Percentiles rank a stretch among this genome's conserved stretches.
These are phyloP conservation scores for Leptographium radiaticola DNA, from an alignment of 2,329 filamentous ascomycete genomes.

Conservation along the genomic window DNA sequence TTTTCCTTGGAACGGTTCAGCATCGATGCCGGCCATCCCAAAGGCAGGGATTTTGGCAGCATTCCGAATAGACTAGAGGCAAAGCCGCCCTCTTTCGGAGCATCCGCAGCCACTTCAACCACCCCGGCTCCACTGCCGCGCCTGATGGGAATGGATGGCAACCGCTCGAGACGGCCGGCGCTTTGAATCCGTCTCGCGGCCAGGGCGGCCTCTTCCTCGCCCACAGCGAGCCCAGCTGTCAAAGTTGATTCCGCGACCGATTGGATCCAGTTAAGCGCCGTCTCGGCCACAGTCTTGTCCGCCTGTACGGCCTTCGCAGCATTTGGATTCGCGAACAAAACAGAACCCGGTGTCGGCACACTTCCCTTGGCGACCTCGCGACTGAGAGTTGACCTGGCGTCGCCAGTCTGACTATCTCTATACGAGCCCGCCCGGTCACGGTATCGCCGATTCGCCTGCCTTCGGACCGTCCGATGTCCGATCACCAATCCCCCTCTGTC, in stretches of 20 bases:
- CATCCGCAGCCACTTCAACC: constrained; percentile 1
- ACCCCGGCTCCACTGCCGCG: constrained; percentile 17
- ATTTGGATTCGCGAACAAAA: constrained; percentile 7
- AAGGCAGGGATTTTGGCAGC: constrained; percentile 15
- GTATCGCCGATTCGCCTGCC: constrained; percentile 25
- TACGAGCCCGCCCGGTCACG: constrained; percentile 31
- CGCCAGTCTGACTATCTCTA: constrained; percentile 25
- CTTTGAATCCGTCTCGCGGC: no score
- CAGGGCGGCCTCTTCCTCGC: no score
- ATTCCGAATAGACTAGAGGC: constrained; percentile 15
- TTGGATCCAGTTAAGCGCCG: constrained; percentile 28
- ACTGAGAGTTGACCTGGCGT: constrained; percentile 28
- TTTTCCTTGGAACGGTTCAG: constrained; percentile 18
- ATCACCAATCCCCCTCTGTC: not conserved
- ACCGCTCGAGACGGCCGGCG: no score
- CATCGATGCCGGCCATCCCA: constrained; percentile 19
- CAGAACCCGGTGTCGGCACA: constrained; percentile 9
- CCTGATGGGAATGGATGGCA: constrained; percentile 1
- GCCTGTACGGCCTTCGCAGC: constrained; percentile 16
- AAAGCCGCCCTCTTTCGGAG: constrained; percentile 11
- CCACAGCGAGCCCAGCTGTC: no score
- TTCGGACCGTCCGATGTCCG: constrained; percentile 27
- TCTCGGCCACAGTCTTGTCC: constrained; percentile 26
- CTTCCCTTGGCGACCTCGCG: constrained; percentile 25
- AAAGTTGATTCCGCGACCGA: constrained; percentile 16